Evolutionary conservation across 2,329 filamentous ascomycete genomes (phyloP), one percentile per base, ranked within the genome.

Genomic region (Talaromyces albobiverticillius): DNA sequence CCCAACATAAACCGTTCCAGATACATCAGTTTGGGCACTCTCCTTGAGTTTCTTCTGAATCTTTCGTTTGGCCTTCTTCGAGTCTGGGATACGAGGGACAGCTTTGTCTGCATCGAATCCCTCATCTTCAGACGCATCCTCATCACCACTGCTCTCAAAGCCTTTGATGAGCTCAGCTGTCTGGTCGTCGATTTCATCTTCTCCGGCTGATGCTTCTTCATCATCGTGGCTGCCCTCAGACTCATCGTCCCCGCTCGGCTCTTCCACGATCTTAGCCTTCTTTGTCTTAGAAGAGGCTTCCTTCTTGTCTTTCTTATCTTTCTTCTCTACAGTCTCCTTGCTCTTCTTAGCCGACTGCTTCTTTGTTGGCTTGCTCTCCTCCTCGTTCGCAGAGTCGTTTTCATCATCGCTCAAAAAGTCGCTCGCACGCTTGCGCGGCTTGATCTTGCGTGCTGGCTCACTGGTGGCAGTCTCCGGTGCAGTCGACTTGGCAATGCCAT

Each of bases 1-100:
- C 68, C 90, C 91, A 65, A 99, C 81, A 75, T 96, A 97, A 66
- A 97, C 81, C 38, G 94, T 86, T 45, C 92, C 93, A 1, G 89
- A 83, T 49, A 75, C 71, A 20, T 77, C 74, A 4, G 63, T 62
- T 58, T 71, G 52, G 47, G 68, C 70, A 36, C 75, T 73, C 58
- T 77, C 75, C 63, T 79, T 76, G 51, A 75, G 69, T 47, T 77
- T 76, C 61, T 79, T 78, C 57, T 77, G 72, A 47, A 84, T 71
- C 62, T 77, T 78, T 62, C 76, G 77, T 65, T 72, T 75, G 51
- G 74, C 66, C 59, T 73, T 72, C 65, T 77, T 78, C 38, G 71
- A 72, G 43, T 76, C 66, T 23, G 74, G 73, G 22, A 76, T 70
- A 54, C 67, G 64, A 34, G 76, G 76, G 10, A 77, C 67, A 13